These are phyloP conservation scores for Gremmenia infestans DNA, from an alignment of 2,329 filamentous ascomycete species.

Conservation along the genomic window DNA sequence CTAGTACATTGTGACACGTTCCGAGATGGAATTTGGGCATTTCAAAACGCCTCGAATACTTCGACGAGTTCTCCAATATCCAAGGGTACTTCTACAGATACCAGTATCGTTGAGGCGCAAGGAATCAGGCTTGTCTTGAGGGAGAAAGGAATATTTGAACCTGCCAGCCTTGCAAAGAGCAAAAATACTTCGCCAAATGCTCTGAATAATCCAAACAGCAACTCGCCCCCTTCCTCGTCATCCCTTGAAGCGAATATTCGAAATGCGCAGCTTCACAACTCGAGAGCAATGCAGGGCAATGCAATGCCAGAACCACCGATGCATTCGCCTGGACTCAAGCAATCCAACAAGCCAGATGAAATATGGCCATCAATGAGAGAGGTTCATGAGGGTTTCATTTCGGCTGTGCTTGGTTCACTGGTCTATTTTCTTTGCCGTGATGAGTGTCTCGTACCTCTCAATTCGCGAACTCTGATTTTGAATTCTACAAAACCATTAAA, in stretches of 20 bases:
- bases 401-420: constrained; percentile 30
- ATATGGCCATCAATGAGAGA: constrained; percentile 19
- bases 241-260: constrained; percentile 23
- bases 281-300: constrained; percentile 22
- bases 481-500: constrained; percentile 8
- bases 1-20: constrained; percentile 26
- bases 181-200: constrained; percentile 17
- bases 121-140: constrained; percentile 18
- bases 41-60: constrained; percentile 14
- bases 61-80: constrained; percentile 1
- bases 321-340: constrained; percentile 23
- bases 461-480: constrained; percentile 30
- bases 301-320: constrained; percentile 19
- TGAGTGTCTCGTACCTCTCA: constrained; percentile 29
- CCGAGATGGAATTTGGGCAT: constrained; percentile 29
- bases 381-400: constrained; percentile 32
- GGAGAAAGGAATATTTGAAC: constrained; percentile 28
- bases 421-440: constrained; percentile 30
- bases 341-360: constrained; percentile 12
- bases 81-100: constrained; percentile 7
- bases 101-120: constrained; percentile 16
- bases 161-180: constrained; percentile 23
- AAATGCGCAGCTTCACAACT: constrained; percentile 25
- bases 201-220: constrained; percentile 22
- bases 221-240: constrained; percentile 26